Base-by-base conservation (phyloP, 73 alveolate genomes). In the Blepharisma japonicum region DNA sequence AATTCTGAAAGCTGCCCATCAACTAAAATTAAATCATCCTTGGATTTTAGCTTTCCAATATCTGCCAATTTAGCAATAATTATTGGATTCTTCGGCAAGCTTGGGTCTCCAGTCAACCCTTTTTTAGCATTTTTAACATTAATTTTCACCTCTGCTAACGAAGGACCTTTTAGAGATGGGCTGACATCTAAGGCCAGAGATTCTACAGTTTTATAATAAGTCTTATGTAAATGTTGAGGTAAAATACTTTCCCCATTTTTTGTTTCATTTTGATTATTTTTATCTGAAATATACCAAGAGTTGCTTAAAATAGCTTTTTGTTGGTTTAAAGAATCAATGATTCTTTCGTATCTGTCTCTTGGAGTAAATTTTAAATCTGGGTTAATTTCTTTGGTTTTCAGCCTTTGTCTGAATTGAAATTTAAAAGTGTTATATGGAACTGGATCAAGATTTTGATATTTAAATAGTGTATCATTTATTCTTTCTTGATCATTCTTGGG, bases 301-400 rank as follows among this genome's bases (percentile, higher is more conserved):
- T 32, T 32, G 42, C 42, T 14, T 14, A 61, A 14, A 20, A 61
- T 18, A 20, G 39, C 38, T 18, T 61, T 61, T 8, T 61, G 47
- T 61, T n/a, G 23, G 47, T 56, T 18, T 1, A 45, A 6, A 7
- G 71, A 56, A 68, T 78, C 86, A 66, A 77, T 72, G 2, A 78
- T 68, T 32, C 78, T 56, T 42, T 78, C 86, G 20, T 42, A 56
- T 45, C 81, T 78, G 47, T 32, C 55, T 53, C 56, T 78, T 7
- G 86, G 81, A n/a, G 81, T 78, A 25, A 70, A 78, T 78, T 78
- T 78, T 83, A 78, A 56, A 56, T 68, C 68, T 32, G 81, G 81
- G 48, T 78, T 25, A 4, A 78, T 78, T 78, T 78, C 86, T 56
- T 78, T 78, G 11, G 56, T 71, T 25, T 50, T 55, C 54, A 56